A percentile compares a stretch with the other conserved stretches of the same genome.
Conservation (phyloP, 108 stramenopile genomes). For the Halocafeteria seosinensis region DNA sequence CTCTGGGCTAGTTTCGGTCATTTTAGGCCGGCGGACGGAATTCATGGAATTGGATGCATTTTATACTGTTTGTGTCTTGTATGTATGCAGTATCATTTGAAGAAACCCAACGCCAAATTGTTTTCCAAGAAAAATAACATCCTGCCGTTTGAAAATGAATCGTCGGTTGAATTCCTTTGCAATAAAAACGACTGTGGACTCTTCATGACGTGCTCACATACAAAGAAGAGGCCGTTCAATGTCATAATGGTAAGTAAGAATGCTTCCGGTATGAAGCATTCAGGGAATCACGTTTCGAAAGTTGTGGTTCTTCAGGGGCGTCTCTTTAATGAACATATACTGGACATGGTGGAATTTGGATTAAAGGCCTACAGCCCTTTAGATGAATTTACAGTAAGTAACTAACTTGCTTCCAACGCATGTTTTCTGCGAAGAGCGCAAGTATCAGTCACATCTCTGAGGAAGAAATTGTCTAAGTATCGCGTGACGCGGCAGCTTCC, state of each 20-base stretch:
- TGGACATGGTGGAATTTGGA: conserved; percentile 91
- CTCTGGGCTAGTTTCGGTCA: neutral
- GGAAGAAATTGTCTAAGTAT: no score
- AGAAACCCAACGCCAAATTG: conserved; percentile 9
- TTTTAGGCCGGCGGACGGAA: neutral
- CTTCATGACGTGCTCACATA: conserved; percentile 77
- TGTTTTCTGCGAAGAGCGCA: neutral
- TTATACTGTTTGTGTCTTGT: no score
- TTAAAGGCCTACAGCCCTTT: conserved; percentile 57
- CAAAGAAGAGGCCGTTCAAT: conserved; percentile 97
- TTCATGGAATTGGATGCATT: no score
- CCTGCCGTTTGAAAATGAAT: conserved; percentile 33
- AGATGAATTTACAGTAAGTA: conserved; percentile 48
- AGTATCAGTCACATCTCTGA: no score
- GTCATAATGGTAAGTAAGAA: conserved; percentile 75
- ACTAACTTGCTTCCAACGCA: neutral
- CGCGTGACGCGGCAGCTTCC: no score
- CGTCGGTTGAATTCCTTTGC: conserved; percentile 35
- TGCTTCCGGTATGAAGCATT: no score
- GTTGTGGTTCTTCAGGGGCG: no score
- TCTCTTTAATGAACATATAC: conserved; percentile 77
- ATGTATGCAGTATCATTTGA: neutral
- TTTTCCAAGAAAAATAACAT: conserved; percentile 30
- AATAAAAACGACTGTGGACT: conserved; percentile 77
- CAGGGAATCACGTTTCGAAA: no score